These are phyloP conservation scores for Schizochytrium sp. DNA, from an alignment of 108 stramenopile species.

Conservation along the genomic window DNA sequence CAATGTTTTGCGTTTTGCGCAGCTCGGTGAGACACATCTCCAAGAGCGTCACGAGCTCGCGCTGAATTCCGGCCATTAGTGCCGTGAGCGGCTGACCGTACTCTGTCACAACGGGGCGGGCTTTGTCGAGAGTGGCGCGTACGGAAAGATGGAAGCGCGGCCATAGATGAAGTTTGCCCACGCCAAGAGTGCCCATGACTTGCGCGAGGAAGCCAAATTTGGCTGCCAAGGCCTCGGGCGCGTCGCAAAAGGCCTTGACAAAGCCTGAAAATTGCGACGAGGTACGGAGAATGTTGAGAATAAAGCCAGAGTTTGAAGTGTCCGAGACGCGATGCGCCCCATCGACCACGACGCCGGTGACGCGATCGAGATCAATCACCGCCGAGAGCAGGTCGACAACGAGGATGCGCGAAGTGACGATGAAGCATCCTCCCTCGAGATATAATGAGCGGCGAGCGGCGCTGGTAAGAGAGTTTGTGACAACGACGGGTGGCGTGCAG, in stretches of 20 bases:
- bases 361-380: conserved; percentile 50
- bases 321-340: conserved; percentile 80
- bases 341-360: conserved; percentile 80
- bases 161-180: conserved; percentile 76
- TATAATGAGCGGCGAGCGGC: conserved; percentile 44
- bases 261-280: conserved; percentile 67
- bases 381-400: conserved; percentile 86
- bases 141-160: conserved; percentile 81
- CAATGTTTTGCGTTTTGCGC: conserved; percentile 50
- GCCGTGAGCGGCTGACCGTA: conserved; percentile 70
- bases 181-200: conserved; percentile 66
- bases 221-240: conserved; percentile 63
- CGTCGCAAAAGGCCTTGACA: conserved; percentile 85
- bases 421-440: conserved; percentile 54
- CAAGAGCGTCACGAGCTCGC: conserved; percentile 68
- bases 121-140: conserved; percentile 60
- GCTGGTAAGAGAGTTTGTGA: conserved; percentile 30
- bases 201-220: conserved; percentile 84
- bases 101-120: conserved; percentile 71
- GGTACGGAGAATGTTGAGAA: conserved; percentile 73
- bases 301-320: conserved; percentile 89
- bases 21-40: conserved; percentile 79
- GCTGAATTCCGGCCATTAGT: conserved; percentile 75
- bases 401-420: conserved; percentile 85
- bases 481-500: background rate